These are phyloP conservation scores for Candida silvicultrix DNA, from an alignment of 805 yeast species.

Conservation along the genomic window DNA sequence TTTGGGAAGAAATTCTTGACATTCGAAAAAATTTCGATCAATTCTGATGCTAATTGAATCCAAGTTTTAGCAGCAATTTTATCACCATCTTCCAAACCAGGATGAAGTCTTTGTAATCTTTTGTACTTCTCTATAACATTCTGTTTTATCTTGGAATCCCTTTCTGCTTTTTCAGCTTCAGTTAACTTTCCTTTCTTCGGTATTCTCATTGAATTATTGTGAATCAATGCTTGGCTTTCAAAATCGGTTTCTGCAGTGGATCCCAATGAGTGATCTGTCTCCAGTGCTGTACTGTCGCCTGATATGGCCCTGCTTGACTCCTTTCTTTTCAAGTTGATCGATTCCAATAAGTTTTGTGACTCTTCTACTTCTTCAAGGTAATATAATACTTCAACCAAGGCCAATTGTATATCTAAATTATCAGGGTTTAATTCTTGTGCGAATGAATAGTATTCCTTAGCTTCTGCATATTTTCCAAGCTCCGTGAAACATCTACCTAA, in stretches of 20 bases:
- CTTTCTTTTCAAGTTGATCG: conserved; percentile 40
- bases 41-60: conserved; percentile 77
- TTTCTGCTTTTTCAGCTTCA: conserved; percentile 42
- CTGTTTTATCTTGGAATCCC: conserved; percentile 53
- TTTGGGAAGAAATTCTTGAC: conserved; percentile 75
- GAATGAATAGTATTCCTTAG: conserved; percentile 50
- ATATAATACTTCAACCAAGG: conserved; percentile 77
- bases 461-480: conserved; percentile 59
- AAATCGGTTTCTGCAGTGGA: too few relatives aligned
- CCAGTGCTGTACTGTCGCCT: not conserved
- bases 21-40: conserved; percentile 75
- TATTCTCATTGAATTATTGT: conserved; percentile 12
- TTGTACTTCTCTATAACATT: conserved; percentile 50
- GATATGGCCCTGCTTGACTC: conserved; percentile 13
- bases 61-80: conserved; percentile 66
- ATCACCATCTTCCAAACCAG: conserved; percentile 43
- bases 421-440: conserved; percentile 51
- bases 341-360: conserved; percentile 48
- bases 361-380: conserved; percentile 53
- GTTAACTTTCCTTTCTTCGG: conserved; percentile 26
- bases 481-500: conserved; percentile 77
- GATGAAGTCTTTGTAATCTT: conserved; percentile 45
- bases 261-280: not conserved
- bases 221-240: conserved; percentile 15
- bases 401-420: conserved; percentile 67